These are phyloP conservation scores for Hemileia vastatrix DNA, from an alignment of 1,284 basidiomycete genomes.

Conservation along the genomic window DNA sequence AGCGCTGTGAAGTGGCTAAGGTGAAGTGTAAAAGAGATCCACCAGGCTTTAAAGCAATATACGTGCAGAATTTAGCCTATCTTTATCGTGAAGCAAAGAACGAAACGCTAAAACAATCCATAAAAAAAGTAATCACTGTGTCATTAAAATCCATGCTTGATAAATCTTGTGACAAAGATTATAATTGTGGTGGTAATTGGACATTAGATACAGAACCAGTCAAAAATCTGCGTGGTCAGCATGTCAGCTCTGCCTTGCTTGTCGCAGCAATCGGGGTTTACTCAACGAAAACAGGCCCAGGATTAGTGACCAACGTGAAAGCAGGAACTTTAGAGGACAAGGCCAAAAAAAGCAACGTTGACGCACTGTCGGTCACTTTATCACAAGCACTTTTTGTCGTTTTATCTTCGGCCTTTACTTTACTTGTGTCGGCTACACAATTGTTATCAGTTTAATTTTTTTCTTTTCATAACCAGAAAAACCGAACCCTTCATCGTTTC, in stretches of 20 bases:
- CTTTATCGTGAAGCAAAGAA: background rate
- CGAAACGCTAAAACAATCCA: background rate
- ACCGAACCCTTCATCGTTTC: no score
- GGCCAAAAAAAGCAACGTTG: no score
- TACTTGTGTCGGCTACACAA: no score
- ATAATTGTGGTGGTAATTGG: constrained; percentile 1
- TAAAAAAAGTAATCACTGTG: background rate
- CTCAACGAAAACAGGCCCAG: background rate
- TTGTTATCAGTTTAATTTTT: no score
- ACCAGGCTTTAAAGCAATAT: constrained; percentile 1
- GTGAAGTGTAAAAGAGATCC: background rate
- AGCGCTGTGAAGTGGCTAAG: background rate
- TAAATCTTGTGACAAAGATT: background rate
- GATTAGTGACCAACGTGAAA: constrained; percentile 8
- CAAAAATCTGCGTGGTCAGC: background rate
- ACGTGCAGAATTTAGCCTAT: background rate
- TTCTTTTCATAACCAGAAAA: no score
- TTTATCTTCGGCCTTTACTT: no score
- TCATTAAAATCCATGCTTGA: background rate
- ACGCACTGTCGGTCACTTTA: no score
- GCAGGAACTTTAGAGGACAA: constrained; percentile 11
- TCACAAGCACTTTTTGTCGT: no score
- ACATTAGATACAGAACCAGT: background rate
- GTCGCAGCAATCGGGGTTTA: background rate
- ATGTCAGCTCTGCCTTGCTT: background rate